These are phyloP conservation scores for Ustilaginoidea virens DNA, from an alignment of 2,329 filamentous ascomycete species.

Conservation along the genomic window DNA sequence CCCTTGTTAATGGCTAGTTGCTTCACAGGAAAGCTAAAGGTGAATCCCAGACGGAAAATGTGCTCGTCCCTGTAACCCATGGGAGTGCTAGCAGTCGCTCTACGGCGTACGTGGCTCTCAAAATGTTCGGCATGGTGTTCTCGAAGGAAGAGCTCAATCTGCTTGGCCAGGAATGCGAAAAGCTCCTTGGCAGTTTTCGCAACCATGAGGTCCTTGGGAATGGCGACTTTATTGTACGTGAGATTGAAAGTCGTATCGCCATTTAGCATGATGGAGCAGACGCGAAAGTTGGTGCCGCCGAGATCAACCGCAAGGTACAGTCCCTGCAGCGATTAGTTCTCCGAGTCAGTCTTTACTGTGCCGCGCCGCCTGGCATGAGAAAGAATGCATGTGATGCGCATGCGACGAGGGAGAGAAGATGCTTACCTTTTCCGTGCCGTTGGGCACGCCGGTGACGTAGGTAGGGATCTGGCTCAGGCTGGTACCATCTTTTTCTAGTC, in stretches of 20 bases:
- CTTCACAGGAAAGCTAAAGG: slow-evolving; percentile 92
- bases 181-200: slow-evolving; percentile 75
- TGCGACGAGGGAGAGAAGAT: neutral
- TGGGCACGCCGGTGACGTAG: slow-evolving; percentile 88
- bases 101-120: slow-evolving; percentile 48
- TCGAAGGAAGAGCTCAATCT: slow-evolving; percentile 79
- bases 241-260: slow-evolving; percentile 92
- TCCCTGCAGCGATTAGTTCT: no score
- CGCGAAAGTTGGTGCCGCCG: slow-evolving; percentile 96
- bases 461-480: slow-evolving; percentile 92
- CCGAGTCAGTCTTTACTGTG: neutral
- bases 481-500: slow-evolving; percentile 60
- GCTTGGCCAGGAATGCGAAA: slow-evolving; percentile 82
- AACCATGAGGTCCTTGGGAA: slow-evolving; percentile 80
- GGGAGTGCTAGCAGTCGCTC: slow-evolving; percentile 42
- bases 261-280: slow-evolving; percentile 87
- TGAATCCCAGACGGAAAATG: slow-evolving; percentile 92
- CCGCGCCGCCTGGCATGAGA: neutral
- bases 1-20: slow-evolving; percentile 94
- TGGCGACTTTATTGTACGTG: slow-evolving; percentile 81
- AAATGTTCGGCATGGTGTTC: slow-evolving; percentile 84
- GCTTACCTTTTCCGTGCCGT: slow-evolving; percentile 80
- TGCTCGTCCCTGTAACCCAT: slow-evolving; percentile 53
- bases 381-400: neutral
- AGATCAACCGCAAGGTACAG: slow-evolving; percentile 93